A percentile compares a stretch with the other conserved stretches of the same genome.
phyloP scores from a whole-genome alignment of 805 yeast species.

The Lipomyces starkeyi region DNA sequence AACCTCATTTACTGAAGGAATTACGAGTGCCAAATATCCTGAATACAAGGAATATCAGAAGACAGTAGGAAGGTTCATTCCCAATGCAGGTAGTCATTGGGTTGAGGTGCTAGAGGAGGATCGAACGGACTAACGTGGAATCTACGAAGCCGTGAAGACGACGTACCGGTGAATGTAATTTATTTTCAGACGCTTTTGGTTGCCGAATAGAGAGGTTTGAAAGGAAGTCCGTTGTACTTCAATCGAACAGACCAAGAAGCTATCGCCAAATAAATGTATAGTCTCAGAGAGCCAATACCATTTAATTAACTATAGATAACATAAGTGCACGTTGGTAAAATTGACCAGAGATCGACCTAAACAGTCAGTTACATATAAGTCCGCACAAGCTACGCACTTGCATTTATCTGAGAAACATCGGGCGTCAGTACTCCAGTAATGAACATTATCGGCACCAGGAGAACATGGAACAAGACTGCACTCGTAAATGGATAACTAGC shows the following conservation, averaged over 20 bases:
- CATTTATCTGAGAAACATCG: conserved; percentile 33
- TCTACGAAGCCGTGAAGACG: not conserved
- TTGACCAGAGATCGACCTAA: conserved; percentile 33
- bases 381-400: too few relatives aligned
- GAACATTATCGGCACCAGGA: conserved; percentile 17
- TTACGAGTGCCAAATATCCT: conserved; percentile 28
- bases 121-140: conserved; percentile 1
- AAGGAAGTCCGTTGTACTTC: too few relatives aligned
- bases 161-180: not conserved
- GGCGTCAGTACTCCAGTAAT: conserved; percentile 14
- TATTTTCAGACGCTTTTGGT: not conserved
- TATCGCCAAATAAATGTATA: too few relatives aligned
- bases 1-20: conserved; percentile 30
- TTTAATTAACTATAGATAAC: too few relatives aligned
- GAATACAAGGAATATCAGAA: conserved; percentile 27
- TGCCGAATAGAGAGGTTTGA: conserved; percentile 21
- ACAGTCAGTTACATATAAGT: not conserved
- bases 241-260: conserved; percentile 29
- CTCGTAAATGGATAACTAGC: conserved; percentile 19
- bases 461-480: conserved; percentile 20
- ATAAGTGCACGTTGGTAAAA: too few relatives aligned
- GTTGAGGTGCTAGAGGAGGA: conserved; percentile 21
- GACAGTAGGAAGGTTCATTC: conserved; percentile 32
- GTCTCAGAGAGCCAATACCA: conserved; percentile 10
- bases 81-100: conserved; percentile 24